Evolutionary conservation across 2,329 filamentous ascomycete species (phyloP), one percentile per base, ranked within the genome.

Genomic region (Sphaerulina populicola): DNA sequence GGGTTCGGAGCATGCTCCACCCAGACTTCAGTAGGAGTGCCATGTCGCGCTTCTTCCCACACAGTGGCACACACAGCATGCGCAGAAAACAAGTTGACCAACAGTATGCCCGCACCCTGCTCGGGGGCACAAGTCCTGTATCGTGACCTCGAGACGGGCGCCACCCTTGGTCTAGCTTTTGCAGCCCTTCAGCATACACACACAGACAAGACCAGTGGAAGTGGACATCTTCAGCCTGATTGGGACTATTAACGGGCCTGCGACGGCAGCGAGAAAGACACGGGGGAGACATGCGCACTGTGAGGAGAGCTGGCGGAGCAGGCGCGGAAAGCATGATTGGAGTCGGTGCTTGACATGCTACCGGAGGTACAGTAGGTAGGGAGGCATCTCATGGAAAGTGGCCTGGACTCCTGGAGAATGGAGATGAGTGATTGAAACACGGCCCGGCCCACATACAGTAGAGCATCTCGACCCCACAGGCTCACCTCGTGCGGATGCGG

Each of bases 51-150:
- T 73, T 76, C 63, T 72, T 69, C 64, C 77, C 78, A 5, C 78
- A 80, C 18, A 18, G 18, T 18, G 18, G 18, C 78, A 5, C 78
- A 80, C 60, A 51, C 78, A 4, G 55, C 71, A 45, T 80, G 80
- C 64, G 79, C 80, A 29, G 81, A 85, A 68, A n/a, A n/a, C n/a
- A n/a, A n/a, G n/a, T n/a, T n/a, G 81, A 85, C 63, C 82, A 85
- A 58, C 74, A 75, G 30, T 68, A 74, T 53, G 61, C 74, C 6
- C 70, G 69, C 54, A 70, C 74, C 3, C 79, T 85, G 59, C 77
- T 85, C 54, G 73, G 73, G 73, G 51, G 70, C 74, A 0, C 81
- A 86, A 67, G 77, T 82, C 57, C 69, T 81, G 42, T 76, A 75
- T 42, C 77, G 80, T 36, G 75, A 71, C 53, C 67, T 81, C 53